Conservation (phyloP, 1,139 yeast genomes). For the Saccharomycopsis hybrid region DNA sequence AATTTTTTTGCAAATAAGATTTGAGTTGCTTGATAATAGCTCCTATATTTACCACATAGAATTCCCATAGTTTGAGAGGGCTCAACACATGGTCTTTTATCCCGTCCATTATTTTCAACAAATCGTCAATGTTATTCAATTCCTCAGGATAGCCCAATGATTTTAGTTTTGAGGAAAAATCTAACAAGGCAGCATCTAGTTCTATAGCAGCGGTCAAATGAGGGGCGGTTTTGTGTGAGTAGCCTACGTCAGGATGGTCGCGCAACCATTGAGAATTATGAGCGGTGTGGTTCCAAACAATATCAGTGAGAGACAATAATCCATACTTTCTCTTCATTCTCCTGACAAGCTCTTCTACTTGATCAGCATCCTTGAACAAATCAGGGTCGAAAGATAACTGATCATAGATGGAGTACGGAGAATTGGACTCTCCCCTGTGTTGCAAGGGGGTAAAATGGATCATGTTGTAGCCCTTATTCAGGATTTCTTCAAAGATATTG, state of each 20-base stretch:
- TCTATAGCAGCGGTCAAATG: conserved; percentile 81
- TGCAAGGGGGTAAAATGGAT: conserved; percentile 93
- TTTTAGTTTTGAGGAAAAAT: conserved; percentile 52
- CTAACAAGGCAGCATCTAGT: conserved; percentile 60
- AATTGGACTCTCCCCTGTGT: conserved; percentile 78
- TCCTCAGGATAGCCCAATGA: conserved; percentile 55
- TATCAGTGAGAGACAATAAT: conserved; percentile 77
- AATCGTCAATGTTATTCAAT: conserved; percentile 45
- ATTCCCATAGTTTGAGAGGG: conserved; percentile 77
- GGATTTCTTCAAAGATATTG: conserved; percentile 50
- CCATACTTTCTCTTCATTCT: conserved; percentile 50
- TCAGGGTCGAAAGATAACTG: conserved; percentile 71
- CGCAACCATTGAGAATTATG: conserved; percentile 80
- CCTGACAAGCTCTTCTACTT: conserved; percentile 41
- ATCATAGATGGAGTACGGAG: conserved; percentile 89
- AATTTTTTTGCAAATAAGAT: conserved; percentile 23
- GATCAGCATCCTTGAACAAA: conserved; percentile 43
- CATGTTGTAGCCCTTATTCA: conserved; percentile 85
- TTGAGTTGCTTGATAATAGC: conserved; percentile 29
- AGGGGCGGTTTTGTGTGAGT: conserved; percentile 81
- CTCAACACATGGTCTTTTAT: conserved; percentile 61
- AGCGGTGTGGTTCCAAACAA: conserved; percentile 94
- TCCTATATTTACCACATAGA: conserved; percentile 59
- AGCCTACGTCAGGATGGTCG: conserved; percentile 87
- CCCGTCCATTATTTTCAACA: conserved; percentile 57